Percentiles rank a stretch among this genome's conserved stretches.
These are phyloP conservation scores for Mariannaea sp. DNA, from an alignment of 2,329 filamentous ascomycete genomes.

Conservation along the genomic window DNA sequence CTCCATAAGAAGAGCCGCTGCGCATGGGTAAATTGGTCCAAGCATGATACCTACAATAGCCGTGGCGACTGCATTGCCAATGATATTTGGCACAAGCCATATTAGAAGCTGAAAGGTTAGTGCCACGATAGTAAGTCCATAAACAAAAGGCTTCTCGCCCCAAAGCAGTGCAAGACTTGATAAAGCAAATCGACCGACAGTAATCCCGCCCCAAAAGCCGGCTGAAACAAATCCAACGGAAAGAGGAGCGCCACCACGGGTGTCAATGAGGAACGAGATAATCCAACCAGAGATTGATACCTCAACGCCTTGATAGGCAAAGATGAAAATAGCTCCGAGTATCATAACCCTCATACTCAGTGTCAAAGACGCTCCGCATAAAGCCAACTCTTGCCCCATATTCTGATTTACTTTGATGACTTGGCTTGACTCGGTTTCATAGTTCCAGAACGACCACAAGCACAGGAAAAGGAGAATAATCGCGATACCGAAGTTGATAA, in stretches of 20 bases:
- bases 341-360: slow-evolving; percentile 64
- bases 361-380: slow-evolving; percentile 52
- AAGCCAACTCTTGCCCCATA: slow-evolving; percentile 31
- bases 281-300: slow-evolving; percentile 86
- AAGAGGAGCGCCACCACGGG: slow-evolving; percentile 69
- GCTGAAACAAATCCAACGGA: slow-evolving; percentile 80
- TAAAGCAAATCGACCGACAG: slow-evolving; percentile 73
- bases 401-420: slow-evolving; percentile 36
- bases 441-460: slow-evolving; percentile 71
- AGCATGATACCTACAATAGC: slow-evolving; percentile 74
- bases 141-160: slow-evolving; percentile 73
- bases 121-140: slow-evolving; percentile 63
- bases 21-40: slow-evolving; percentile 79
- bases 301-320: slow-evolving; percentile 83
- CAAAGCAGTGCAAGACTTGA: slow-evolving; percentile 67
- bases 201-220: slow-evolving; percentile 74
- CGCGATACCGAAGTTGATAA: slow-evolving; percentile 65
- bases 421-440: slow-evolving; percentile 61
- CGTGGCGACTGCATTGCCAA: slow-evolving; percentile 69
- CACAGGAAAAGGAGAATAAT: slow-evolving; percentile 59
- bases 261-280: slow-evolving; percentile 79
- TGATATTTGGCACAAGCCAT: slow-evolving; percentile 76
- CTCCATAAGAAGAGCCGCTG: slow-evolving; percentile 65
- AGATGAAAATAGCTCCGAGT: slow-evolving; percentile 79
- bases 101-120: slow-evolving; percentile 72